Conservation (phyloP, 352 stramenopile genomes). For the Pythium coloratum region DNA sequence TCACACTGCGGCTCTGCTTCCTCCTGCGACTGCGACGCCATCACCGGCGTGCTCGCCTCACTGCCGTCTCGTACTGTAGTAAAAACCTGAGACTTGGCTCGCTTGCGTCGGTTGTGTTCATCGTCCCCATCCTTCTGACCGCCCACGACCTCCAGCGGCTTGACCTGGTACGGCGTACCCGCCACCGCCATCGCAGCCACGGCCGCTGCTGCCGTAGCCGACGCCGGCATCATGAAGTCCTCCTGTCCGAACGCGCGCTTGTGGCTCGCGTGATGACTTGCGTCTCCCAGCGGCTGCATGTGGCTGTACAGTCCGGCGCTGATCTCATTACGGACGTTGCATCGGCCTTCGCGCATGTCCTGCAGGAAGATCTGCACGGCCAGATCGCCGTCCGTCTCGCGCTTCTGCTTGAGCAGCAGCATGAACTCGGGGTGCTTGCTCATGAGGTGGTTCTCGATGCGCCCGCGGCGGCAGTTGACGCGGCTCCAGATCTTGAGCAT, state of each 20-base stretch:
- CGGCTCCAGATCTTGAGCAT: slow-evolving; percentile 73
- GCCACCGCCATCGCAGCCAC: neutral
- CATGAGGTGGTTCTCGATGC: slow-evolving; percentile 79
- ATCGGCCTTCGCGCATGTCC: slow-evolving; percentile 67
- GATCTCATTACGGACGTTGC: slow-evolving; percentile 71
- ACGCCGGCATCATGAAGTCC: slow-evolving; percentile 25
- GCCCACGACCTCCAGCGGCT: neutral
- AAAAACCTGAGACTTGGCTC: neutral
- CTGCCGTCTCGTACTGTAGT: neutral
- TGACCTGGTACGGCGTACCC: neutral
- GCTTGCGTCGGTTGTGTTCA: slow-evolving; percentile 9
- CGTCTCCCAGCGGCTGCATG: slow-evolving; percentile 27
- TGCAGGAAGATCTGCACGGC: slow-evolving; percentile 79
- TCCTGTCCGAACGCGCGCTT: slow-evolving; percentile 39
- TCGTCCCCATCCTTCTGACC: neutral
- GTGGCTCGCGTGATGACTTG: slow-evolving; percentile 5
- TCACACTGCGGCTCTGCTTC: neutral
- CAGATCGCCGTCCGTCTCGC: slow-evolving; percentile 66
- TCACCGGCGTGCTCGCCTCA: neutral
- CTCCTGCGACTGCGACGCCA: neutral
- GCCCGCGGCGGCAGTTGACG: slow-evolving; percentile 67
- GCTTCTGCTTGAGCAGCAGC: slow-evolving; percentile 75
- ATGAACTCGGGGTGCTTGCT: slow-evolving; percentile 85
- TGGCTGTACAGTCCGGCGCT: slow-evolving; percentile 59
- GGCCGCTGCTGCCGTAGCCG: neutral